Percentiles rank a stretch among this genome's conserved stretches.
Evolutionary conservation across 257 asterid genomes (phyloP).

Genomic region (Penstemon davidsonii): DNA sequence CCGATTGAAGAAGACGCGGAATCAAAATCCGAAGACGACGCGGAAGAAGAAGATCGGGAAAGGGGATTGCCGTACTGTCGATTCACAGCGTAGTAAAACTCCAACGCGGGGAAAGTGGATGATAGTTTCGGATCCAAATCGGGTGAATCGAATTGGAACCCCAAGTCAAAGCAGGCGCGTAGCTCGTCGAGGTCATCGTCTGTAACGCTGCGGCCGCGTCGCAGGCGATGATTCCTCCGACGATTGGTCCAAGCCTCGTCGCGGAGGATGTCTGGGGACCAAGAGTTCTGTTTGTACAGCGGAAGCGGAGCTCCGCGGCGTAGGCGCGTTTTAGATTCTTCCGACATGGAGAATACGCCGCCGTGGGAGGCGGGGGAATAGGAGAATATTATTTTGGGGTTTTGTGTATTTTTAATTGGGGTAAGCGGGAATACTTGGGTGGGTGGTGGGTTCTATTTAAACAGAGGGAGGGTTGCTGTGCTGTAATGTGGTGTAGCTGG

Average conservation of each 20-base stretch:
- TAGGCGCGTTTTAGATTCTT: slow-evolving; percentile 23
- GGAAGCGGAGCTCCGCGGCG: slow-evolving; percentile 30
- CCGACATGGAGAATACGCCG: slow-evolving; percentile 36
- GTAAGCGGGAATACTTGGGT: slow-evolving; percentile 39
- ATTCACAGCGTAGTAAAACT: slow-evolving; percentile 55
- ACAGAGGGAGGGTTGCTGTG: slow-evolving; percentile 6
- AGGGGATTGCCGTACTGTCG: slow-evolving; percentile 30
- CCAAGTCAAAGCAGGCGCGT: slow-evolving; percentile 67
- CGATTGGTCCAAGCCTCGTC: slow-evolving; percentile 64
- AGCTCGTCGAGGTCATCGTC: slow-evolving; percentile 74
- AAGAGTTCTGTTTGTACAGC: slow-evolving; percentile 57
- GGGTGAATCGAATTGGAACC: slow-evolving; percentile 60
- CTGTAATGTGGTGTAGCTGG: slow-evolving; percentile 2
- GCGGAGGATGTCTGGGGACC: slow-evolving; percentile 61
- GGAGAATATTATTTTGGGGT: background rate
- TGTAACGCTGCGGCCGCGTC: slow-evolving; percentile 49
- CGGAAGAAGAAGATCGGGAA: slow-evolving; percentile 54
- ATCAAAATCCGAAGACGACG: slow-evolving; percentile 42
- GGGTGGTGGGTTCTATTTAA: slow-evolving; percentile 14
- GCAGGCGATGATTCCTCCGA: slow-evolving; percentile 30
- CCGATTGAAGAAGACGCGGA: slow-evolving; percentile 28
- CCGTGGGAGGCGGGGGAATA: slow-evolving; percentile 21
- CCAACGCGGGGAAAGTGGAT: slow-evolving; percentile 64
- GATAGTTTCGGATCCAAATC: slow-evolving; percentile 63
- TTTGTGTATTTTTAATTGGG: slow-evolving; percentile 7